Conservation (phyloP, 2,329 filamentous ascomycete genomes). For the Fusarium papillatum region DNA sequence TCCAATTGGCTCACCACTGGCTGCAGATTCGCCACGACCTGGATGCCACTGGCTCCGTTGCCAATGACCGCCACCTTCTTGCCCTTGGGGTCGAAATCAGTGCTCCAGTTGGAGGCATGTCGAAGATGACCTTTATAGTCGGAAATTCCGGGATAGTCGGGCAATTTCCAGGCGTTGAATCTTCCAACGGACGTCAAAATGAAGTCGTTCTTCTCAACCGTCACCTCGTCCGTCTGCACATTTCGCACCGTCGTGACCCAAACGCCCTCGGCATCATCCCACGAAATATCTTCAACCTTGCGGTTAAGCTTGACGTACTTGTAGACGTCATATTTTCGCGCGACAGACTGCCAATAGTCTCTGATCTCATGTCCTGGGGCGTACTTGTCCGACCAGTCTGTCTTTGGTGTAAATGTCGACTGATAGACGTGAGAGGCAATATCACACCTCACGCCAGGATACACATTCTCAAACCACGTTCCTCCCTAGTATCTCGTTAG, state of each 20-base stretch:
- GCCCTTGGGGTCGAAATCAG: constrained; percentile 59
- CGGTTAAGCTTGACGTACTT: constrained; percentile 67
- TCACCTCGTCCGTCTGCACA: constrained; percentile 51
- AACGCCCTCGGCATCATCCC: constrained; percentile 63
- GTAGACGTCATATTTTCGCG: constrained; percentile 75
- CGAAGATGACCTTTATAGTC: constrained; percentile 68
- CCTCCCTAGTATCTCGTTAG: constrained; percentile 54
- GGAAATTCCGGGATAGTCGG: constrained; percentile 69
- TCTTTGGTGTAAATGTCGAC: constrained; percentile 76
- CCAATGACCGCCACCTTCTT: constrained; percentile 72
- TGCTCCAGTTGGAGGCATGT: constrained; percentile 73
- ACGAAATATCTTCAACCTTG: constrained; percentile 67
- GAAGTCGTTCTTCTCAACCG: constrained; percentile 68
- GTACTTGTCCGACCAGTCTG: constrained; percentile 78
- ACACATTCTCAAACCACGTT: constrained; percentile 69
- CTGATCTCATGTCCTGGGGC: constrained; percentile 76
- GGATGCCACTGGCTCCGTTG: constrained; percentile 74
- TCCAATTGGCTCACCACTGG: constrained; percentile 65
- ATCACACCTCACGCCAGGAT: constrained; percentile 77
- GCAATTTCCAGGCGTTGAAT: constrained; percentile 76
- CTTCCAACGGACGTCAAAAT: constrained; percentile 74
- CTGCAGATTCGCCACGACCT: constrained; percentile 67
- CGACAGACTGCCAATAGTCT: constrained; percentile 74
- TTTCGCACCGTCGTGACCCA: constrained; percentile 69
- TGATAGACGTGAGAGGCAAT: constrained; percentile 80